Percentiles rank a stretch among this genome's conserved stretches.
These are phyloP conservation scores for Moniliella sp. DNA, from an alignment of 1,284 basidiomycete species.

Conservation along the genomic window DNA sequence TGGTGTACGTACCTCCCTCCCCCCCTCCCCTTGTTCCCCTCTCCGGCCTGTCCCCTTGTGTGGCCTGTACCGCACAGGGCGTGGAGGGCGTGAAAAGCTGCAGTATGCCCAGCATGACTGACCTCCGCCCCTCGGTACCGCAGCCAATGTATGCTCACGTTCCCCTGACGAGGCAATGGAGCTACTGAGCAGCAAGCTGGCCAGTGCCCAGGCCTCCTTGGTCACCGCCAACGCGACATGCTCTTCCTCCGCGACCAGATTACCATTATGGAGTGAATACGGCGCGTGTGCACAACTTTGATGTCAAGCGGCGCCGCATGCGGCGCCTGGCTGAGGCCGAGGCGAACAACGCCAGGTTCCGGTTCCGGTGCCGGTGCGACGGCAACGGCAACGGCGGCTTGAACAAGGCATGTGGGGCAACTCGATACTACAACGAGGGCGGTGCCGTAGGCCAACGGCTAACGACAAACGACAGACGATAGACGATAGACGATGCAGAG, in stretches of 20 bases:
- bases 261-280: slow-evolving; percentile 97
- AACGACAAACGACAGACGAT: too few species aligned
- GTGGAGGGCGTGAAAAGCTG: too few species aligned
- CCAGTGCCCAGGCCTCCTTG: slow-evolving; percentile 49
- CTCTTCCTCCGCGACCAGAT: slow-evolving; percentile 85
- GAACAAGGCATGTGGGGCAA: too few species aligned
- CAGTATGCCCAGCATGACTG: too few species aligned
- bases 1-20: slow-evolving; percentile 44
- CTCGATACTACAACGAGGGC: too few species aligned
- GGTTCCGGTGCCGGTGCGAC: too few species aligned
- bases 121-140: too few species aligned
- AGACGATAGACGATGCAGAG: too few species aligned
- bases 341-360: too few species aligned
- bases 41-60: neutral
- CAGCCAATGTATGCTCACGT: slow-evolving; percentile 73
- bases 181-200: slow-evolving; percentile 58
- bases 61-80: neutral
- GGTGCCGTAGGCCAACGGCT: too few species aligned
- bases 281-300: slow-evolving; percentile 86
- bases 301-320: slow-evolving; percentile 51
- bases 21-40: neutral
- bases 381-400: too few species aligned
- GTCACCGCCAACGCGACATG: slow-evolving; percentile 60
- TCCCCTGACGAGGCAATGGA: slow-evolving; percentile 58
- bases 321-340: neutral